These are phyloP conservation scores for Meyerozyma carpophila DNA, from an alignment of 1,139 yeast species.

Conservation along the genomic window DNA sequence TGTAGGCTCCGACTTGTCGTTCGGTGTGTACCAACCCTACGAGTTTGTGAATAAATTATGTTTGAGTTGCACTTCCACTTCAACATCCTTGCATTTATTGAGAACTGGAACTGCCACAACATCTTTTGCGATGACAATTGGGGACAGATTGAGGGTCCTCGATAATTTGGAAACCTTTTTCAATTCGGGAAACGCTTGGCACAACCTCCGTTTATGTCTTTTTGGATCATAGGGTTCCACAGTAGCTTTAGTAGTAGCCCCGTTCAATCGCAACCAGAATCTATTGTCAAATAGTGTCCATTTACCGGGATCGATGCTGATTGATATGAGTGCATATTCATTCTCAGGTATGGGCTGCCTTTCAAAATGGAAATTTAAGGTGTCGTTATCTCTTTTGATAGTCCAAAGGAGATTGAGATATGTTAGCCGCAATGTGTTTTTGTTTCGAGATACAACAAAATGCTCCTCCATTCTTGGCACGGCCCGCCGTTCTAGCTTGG, in stretches of 20 bases:
- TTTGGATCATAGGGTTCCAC: conserved; percentile 19
- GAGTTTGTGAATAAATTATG: not conserved
- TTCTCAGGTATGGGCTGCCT: conserved; percentile 22
- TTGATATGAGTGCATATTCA: conserved; percentile 8
- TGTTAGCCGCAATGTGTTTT: conserved; percentile 4
- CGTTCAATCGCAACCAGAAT: conserved; percentile 25
- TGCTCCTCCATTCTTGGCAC: conserved; percentile 19
- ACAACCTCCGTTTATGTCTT: conserved; percentile 6
- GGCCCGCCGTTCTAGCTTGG: conserved; percentile 32
- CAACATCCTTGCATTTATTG: not conserved
- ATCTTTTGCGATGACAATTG: not conserved
- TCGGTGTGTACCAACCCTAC: not conserved
- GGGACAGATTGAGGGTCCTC: not conserved
- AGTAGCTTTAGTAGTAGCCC: conserved; percentile 2
- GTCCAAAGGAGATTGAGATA: conserved; percentile 19
- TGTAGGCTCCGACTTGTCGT: not conserved
- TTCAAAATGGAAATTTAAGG: conserved; percentile 8
- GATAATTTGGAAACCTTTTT: not conserved
- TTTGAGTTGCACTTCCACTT: not conserved
- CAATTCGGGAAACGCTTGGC: not conserved
- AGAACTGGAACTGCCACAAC: not conserved
- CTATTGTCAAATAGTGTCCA: conserved; percentile 36
- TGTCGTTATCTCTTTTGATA: conserved; percentile 6
- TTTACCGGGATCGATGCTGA: conserved; percentile 8
- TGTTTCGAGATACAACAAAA: conserved; percentile 1